These are phyloP conservation scores for Leucoagaricus sp. DNA, from an alignment of 1,284 basidiomycete species.

Conservation along the genomic window DNA sequence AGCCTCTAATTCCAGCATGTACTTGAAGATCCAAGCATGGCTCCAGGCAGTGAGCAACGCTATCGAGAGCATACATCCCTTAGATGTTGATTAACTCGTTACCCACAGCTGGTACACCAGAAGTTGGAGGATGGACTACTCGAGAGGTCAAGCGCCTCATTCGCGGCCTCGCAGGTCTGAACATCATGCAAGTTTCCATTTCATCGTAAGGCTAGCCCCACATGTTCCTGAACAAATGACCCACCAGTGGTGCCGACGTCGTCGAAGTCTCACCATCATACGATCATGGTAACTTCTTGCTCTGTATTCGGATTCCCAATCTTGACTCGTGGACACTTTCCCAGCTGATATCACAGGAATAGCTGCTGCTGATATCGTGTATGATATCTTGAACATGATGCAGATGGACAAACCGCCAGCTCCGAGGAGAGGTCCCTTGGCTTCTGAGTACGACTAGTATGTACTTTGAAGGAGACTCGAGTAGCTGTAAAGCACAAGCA, in stretches of 20 bases:
- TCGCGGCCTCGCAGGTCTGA: slow-evolving; percentile 72
- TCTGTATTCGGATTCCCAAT: background rate
- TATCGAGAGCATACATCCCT: background rate
- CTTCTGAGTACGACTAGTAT: background rate
- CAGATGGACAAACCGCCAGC: slow-evolving; percentile 1
- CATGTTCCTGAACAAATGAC: background rate
- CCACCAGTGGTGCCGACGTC: slow-evolving; percentile 63
- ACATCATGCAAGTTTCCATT: slow-evolving; percentile 64
- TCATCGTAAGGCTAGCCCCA: slow-evolving; percentile 15
- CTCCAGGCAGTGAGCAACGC: slow-evolving; percentile 62
- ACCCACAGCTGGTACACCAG: slow-evolving; percentile 73
- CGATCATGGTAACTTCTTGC: slow-evolving; percentile 48
- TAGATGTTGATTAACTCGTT: background rate
- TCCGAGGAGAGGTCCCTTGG: background rate
- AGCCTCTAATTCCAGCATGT: no score
- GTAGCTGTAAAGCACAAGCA: no score
- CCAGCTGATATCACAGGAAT: slow-evolving; percentile 70
- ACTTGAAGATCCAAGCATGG: slow-evolving; percentile 70
- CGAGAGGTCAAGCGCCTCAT: slow-evolving; percentile 78
- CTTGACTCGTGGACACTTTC: background rate
- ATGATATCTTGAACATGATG: slow-evolving; percentile 68
- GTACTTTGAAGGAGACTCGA: no score
- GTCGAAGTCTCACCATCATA: slow-evolving; percentile 82
- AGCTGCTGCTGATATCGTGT: slow-evolving; percentile 69
- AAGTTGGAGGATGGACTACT: slow-evolving; percentile 83